Conservation (phyloP, 441 rosid species). For the Mallotus repandus region DNA sequence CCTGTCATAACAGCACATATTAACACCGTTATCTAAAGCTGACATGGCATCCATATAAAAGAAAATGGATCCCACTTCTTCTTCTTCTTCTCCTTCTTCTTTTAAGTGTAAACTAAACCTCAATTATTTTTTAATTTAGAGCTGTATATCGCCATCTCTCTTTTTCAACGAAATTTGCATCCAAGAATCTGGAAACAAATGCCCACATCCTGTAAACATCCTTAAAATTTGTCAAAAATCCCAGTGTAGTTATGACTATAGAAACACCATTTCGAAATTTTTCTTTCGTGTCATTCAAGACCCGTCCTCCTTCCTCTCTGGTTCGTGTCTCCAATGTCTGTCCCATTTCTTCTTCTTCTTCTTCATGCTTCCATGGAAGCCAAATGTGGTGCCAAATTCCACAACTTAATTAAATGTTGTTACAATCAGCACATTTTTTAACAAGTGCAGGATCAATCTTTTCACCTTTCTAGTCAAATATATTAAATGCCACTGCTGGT, state of each 20-base stretch:
- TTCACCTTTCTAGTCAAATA: conserved; percentile 84
- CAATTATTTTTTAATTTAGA: conserved; percentile 60
- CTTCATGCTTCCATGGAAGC: conserved; percentile 37
- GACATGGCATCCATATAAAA: too few relatives aligned
- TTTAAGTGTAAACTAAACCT: conserved; percentile 35
- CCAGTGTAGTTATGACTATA: conserved; percentile 63
- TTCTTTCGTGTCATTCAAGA: conserved; percentile 20
- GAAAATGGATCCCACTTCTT: too few relatives aligned
- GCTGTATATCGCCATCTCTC: conserved; percentile 86
- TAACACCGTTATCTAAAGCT: too few relatives aligned
- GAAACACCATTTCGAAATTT: conserved; percentile 31
- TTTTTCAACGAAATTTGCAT: conserved; percentile 93
- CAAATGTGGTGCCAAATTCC: conserved; percentile 51
- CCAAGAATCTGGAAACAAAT: conserved; percentile 75
- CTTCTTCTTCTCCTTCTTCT: background rate
- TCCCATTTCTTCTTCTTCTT: conserved; percentile 40
- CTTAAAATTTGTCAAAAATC: conserved; percentile 75
- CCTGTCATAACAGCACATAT: too few relatives aligned
- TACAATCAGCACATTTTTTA: conserved; percentile 78
- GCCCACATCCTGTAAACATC: conserved; percentile 78
- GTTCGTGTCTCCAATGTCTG: conserved; percentile 22
- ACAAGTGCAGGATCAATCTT: conserved; percentile 65
- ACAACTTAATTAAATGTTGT: conserved; percentile 52
- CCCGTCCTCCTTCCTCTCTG: conserved; percentile 4
- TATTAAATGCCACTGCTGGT: conserved; percentile 74